A percentile compares a stretch with the other conserved stretches of the same genome.
These are phyloP conservation scores for Ophiostoma fasciatum DNA, from an alignment of 2,329 filamentous ascomycete species.

Conservation along the genomic window DNA sequence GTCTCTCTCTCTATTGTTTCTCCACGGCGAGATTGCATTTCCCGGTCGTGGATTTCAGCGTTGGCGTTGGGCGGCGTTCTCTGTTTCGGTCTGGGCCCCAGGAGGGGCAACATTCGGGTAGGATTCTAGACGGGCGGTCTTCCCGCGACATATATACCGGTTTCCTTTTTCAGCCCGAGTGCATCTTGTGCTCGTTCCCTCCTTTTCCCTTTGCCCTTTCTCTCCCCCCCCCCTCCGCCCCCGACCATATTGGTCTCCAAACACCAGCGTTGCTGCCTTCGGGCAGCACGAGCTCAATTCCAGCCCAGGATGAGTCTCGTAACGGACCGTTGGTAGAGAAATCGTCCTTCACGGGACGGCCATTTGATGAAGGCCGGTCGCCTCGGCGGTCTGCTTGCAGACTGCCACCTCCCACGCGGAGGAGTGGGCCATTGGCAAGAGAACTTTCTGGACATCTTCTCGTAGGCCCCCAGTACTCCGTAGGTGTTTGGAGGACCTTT, in stretches of 20 bases:
- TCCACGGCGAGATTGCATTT: background rate
- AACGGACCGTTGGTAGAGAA: slow-evolving; percentile 73
- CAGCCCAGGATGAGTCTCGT: slow-evolving; percentile 52
- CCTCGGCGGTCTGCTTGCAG: slow-evolving; percentile 15
- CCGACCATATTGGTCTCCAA: background rate
- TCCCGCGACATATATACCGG: slow-evolving; percentile 3
- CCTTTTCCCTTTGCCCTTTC: background rate
- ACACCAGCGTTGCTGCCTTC: slow-evolving; percentile 58
- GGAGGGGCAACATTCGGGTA: background rate
- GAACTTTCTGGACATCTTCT: slow-evolving; percentile 21
- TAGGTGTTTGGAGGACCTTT: too few relatives aligned
- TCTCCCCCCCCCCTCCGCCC: background rate
- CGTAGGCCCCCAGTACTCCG: too few relatives aligned
- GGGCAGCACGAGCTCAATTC: slow-evolving; percentile 58
- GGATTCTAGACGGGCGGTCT: slow-evolving; percentile 1
- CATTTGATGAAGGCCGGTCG: slow-evolving; percentile 25
- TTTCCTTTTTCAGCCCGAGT: slow-evolving; percentile 4
- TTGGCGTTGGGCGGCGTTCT: slow-evolving; percentile 3
- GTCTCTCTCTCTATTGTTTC: background rate
- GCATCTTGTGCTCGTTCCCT: background rate
- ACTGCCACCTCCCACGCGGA: slow-evolving; percentile 15
- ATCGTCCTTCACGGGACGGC: slow-evolving; percentile 14
- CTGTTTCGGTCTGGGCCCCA: background rate
- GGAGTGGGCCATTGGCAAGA: slow-evolving; percentile 26
- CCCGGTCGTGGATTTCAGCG: slow-evolving; percentile 3